Conservation (phyloP, 1,139 yeast species). For the Sugiyamaella grinbergsii region DNA sequence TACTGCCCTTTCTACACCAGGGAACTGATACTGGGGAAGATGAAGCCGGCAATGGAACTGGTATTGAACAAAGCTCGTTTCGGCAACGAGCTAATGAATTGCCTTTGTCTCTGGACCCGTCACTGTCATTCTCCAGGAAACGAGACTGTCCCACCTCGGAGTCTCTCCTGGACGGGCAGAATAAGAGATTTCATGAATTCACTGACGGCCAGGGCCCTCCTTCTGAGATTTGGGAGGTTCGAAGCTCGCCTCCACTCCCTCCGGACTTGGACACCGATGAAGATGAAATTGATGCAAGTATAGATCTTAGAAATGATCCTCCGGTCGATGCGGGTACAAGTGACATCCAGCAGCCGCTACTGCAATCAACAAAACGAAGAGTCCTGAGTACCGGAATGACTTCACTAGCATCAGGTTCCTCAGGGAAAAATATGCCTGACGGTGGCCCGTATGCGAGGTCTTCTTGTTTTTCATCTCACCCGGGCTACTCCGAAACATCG, state of each 20-base stretch:
- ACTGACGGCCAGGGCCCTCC: conserved; percentile 34
- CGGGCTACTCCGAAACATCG: neutral
- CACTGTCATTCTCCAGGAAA: conserved; percentile 34
- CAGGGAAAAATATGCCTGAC: too few relatives aligned
- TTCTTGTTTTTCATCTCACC: neutral
- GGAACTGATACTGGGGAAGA: conserved; percentile 27
- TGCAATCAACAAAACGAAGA: conserved; percentile 1
- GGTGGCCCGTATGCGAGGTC: too few relatives aligned
- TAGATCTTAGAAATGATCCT: conserved; percentile 1
- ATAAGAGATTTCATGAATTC: conserved; percentile 35
- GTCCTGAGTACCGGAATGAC: conserved; percentile 5
- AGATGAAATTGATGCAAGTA: conserved; percentile 16
- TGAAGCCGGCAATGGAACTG: neutral
- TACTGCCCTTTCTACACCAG: conserved; percentile 41
- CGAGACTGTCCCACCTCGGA: conserved; percentile 38
- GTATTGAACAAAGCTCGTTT: neutral
- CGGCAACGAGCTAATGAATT: conserved; percentile 21
- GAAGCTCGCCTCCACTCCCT: conserved; percentile 35
- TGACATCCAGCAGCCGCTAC: neutral
- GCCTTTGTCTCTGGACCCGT: conserved; percentile 38
- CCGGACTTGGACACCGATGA: conserved; percentile 16
- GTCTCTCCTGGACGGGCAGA: conserved; percentile 29
- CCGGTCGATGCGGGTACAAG: conserved; percentile 4
- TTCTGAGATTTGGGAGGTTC: conserved; percentile 29
- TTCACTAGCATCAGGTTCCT: too few relatives aligned